Evolutionary conservation across 2,329 filamentous ascomycete genomes (phyloP), one percentile per base, ranked within the genome.

Genomic region (Trichoderma sp.): DNA sequence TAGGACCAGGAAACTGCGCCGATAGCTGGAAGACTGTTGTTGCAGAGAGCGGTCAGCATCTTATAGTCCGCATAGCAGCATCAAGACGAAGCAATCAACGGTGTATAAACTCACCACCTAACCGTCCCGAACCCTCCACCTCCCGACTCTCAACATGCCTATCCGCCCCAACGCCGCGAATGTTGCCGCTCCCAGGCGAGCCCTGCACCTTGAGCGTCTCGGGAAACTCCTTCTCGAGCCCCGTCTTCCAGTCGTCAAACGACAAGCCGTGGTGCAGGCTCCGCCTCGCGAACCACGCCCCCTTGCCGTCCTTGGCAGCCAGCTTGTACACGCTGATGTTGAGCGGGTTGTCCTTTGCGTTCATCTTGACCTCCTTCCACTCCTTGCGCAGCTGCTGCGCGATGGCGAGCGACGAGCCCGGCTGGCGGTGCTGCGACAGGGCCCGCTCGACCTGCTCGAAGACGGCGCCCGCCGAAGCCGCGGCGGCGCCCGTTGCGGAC

Each of bases 1-100:
- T 95, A 3, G 94, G 94, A 0, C 92, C 92, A 0, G 93, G 93
- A 71, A 97, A 97, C 74, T 95, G 90, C 3, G 93, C 93, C 24
- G 91, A 94, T 1, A 97, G 83, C 73, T 94, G 88, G 72, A 91
- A 96, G 5, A 97, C 91, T 88, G 74, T 69, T 17, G 30, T 34
- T 34, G 21, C 75, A 56, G 44, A n/a, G 6, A 39, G 34, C 14
- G 9, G 34, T 39, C 12, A 39, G 48, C 14, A 30, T 30, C n/a
- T 48, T 21, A 63, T 21, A 63, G 45, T 41, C 30, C 9, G 7
- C 15, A 48, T 54, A 12, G 3, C 10, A 34, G 34, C n/a, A 14
- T 17, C n/a, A 17, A 34, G 14, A 15, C 28, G 19, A 12, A 19
- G 26, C 50, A 65, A 30, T 30, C 28, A 47, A 3, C 21, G 9